Base-by-base conservation (phyloP, 2,329 filamentous ascomycete species). In the Exophiala aquamarina region DNA sequence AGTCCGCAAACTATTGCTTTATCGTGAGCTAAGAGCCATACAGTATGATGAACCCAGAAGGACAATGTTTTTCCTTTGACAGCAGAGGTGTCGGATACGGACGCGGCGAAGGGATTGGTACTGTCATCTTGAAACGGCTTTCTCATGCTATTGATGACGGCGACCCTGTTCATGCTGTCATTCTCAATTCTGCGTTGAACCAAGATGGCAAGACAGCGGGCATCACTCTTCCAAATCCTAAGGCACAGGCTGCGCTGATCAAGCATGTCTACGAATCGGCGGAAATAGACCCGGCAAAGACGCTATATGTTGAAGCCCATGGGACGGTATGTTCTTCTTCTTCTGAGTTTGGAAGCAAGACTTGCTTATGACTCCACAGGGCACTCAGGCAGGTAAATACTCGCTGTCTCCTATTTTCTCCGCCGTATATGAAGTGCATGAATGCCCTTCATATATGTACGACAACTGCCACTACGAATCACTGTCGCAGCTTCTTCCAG, bases 251-350 rank as follows among this genome's bases (percentile, higher is more conserved):
- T 4, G 51, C 58, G 9, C 17, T 37, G 7, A 19, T 19, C 18
- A 4, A n/a, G 18, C 4, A 37, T 19, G 35, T 37, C 10, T 37
- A 19, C 15, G 19, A n/a, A 4, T 5, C 6, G 6, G n/a, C 14
- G 32, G 3, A 59, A 73, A 3, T 74, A 75, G 44, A 50, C 58
- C 3, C 49, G 59, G 2, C 67, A 66, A 0, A 75, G 74, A 51
- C 41, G 47, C 23, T 2, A 14, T 48, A 48, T 23, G 19, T 46
- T n/a, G 66, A 73, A 37, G 64, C 64, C 0, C 70, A 73, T 47
- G 69, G 67, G 5, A 72, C 69, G n/a, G n/a, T n/a, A n/a, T n/a
- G n/a, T n/a, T n/a, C n/a, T n/a, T n/a, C n/a, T n/a, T n/a, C n/a
- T n/a, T n/a, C n/a, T n/a, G n/a, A n/a, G n/a, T n/a, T n/a, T n/a